Conservation (phyloP, 2,329 filamentous ascomycete genomes). For the Ascochyta pisi region DNA sequence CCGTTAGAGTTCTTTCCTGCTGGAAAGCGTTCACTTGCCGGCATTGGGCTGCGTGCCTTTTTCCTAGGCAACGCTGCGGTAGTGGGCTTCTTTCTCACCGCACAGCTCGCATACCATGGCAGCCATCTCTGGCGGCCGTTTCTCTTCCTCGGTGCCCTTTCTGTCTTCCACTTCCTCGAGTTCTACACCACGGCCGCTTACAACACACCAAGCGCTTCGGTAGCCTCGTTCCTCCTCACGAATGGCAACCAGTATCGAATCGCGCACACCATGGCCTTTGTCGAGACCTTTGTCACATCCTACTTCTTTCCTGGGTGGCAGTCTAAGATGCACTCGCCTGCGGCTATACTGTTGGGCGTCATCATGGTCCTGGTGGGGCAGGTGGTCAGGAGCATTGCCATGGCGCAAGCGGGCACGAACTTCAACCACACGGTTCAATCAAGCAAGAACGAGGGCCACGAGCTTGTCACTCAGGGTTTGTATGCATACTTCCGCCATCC, state of each 20-base stretch:
- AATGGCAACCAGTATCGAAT: constrained; percentile 87
- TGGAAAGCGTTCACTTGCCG: constrained; percentile 54
- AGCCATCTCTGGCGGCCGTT: constrained; percentile 64
- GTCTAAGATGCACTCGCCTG: constrained; percentile 50
- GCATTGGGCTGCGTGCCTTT: constrained; percentile 57
- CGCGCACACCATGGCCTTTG: constrained; percentile 76
- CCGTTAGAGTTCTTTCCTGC: constrained; percentile 49
- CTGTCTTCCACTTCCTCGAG: constrained; percentile 93
- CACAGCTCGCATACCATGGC: constrained; percentile 36
- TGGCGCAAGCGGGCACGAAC: constrained; percentile 85
- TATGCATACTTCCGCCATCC: constrained; percentile 83
- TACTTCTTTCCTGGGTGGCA: constrained; percentile 61
- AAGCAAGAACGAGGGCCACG: constrained; percentile 72
- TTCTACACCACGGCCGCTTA: constrained; percentile 88
- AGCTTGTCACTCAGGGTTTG: constrained; percentile 81
- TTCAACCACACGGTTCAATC: constrained; percentile 88
- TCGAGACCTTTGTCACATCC: constrained; percentile 72
- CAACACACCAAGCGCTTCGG: constrained; percentile 76
- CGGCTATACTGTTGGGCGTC: constrained; percentile 63
- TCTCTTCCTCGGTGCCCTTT: constrained; percentile 71
- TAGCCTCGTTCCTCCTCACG: constrained; percentile 80
- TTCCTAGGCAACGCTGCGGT: constrained; percentile 50
- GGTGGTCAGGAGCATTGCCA: constrained; percentile 76
- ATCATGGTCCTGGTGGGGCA: constrained; percentile 74
- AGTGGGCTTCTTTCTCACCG: constrained; percentile 41